Base-by-base conservation (phyloP, 768 basidiomycete genomes). In the Mycena maculata region DNA sequence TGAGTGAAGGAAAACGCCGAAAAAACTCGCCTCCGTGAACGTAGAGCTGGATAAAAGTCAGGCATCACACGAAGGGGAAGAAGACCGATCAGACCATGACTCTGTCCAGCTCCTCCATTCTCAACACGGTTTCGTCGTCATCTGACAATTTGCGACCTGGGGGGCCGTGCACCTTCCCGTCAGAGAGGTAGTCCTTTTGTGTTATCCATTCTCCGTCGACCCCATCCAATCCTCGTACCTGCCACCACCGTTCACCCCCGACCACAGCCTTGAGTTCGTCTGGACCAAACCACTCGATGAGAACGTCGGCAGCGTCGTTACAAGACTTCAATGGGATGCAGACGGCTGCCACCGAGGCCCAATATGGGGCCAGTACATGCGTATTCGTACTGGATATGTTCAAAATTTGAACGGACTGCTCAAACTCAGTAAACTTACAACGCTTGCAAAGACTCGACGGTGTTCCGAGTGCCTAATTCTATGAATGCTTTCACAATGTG, bases 231-330 rank as follows among this genome's bases (percentile, higher is more conserved):
- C 90, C 90, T 42, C 92, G 84, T 33, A 93, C 88, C 77, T 93
- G 92, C 93, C 92, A 94, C 93, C 92, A 95, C 61, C 88, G 83
- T 62, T 87, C 87, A 3, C 92, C 93, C 28, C 93, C 93, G 12
- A 92, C 89, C 16, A 92, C 86, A 30, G 82, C 76, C 73, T 86
- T 85, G 30, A 93, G 84, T 67, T 90, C 87, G 33, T 91, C 87
- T 0, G 90, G 88, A 2, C 91, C 91, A 59, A 93, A 88, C 81
- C 89, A 92, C 56, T 87, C 78, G 45, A 92, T 87, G 23, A 94
- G 80, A n/a, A 83, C 68, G 59, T 90, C 88, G n/a, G 91, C 91
- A 2, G 91, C 87, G 16, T 76, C 73, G 66, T 88, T 87, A 75
- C 91, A 90, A 3, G 83, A 79, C 0, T 80, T 70, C 10, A 90